phyloP scores from a whole-genome alignment of 768 basidiomycete genomes.

The Sarcodon aspratus region DNA sequence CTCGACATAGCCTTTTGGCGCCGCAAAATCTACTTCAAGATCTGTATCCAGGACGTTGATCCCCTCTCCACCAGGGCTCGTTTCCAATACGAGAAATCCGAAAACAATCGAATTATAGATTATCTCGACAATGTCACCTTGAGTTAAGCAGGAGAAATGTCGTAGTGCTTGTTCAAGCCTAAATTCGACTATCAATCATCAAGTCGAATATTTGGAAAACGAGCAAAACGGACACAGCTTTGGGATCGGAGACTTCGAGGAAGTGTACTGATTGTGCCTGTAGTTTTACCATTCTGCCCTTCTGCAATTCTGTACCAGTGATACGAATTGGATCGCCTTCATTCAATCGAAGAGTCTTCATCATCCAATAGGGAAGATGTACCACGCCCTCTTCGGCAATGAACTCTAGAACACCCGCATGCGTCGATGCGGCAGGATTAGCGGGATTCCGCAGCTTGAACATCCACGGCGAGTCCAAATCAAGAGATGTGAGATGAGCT shows the following conservation, averaged over 20 bases:
- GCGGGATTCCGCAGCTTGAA: slow-evolving; percentile 91
- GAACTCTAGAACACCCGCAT: slow-evolving; percentile 97
- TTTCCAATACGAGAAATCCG: slow-evolving; percentile 93
- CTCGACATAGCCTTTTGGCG: slow-evolving; percentile 90
- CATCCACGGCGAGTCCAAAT: slow-evolving; percentile 90
- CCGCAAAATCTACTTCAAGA: slow-evolving; percentile 94
- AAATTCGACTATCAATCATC: neutral
- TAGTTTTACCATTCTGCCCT: slow-evolving; percentile 93
- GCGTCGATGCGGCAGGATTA: slow-evolving; percentile 77
- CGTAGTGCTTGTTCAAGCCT: slow-evolving; percentile 93
- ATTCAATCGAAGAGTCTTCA: slow-evolving; percentile 86
- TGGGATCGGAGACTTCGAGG: slow-evolving; percentile 93
- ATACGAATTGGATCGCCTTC: slow-evolving; percentile 96
- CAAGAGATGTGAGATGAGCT: slow-evolving; percentile 76
- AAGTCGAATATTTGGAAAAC: neutral
- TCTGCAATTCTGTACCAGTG: slow-evolving; percentile 76
- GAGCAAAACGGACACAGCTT: slow-evolving; percentile 72
- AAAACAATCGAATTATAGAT: slow-evolving; percentile 95
- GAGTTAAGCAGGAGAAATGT: slow-evolving; percentile 85
- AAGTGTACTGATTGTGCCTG: slow-evolving; percentile 95
- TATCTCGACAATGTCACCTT: slow-evolving; percentile 97
- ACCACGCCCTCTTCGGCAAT: slow-evolving; percentile 95
- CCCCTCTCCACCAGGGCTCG: slow-evolving; percentile 74
- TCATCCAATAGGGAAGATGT: slow-evolving; percentile 98
- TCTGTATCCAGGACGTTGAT: slow-evolving; percentile 92